Conservation (phyloP, 2,329 filamentous ascomycete species). For the Pseudogymnoascus sp. region DNA sequence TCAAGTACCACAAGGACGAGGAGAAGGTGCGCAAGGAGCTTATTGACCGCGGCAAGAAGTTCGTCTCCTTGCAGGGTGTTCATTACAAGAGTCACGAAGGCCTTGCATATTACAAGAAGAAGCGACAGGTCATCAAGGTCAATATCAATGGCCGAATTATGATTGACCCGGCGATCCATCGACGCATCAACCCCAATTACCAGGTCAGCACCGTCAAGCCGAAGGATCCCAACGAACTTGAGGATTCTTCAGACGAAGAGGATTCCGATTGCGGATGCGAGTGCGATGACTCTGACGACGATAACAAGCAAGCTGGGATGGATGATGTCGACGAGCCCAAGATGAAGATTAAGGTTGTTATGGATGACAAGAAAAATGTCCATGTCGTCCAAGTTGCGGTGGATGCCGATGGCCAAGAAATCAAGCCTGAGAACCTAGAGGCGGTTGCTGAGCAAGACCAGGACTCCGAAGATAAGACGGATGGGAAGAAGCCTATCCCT, state of each 20-base stretch:
- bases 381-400: slow-evolving; percentile 49
- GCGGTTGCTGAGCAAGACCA: slow-evolving; percentile 20
- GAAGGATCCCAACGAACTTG: slow-evolving; percentile 58
- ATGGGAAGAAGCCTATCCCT: slow-evolving; percentile 33
- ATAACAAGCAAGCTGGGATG: slow-evolving; percentile 27
- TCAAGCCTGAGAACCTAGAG: slow-evolving; percentile 43
- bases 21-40: slow-evolving; percentile 58
- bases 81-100: slow-evolving; percentile 79
- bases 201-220: slow-evolving; percentile 67
- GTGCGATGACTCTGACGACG: slow-evolving; percentile 37
- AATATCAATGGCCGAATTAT: slow-evolving; percentile 84
- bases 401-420: slow-evolving; percentile 49
- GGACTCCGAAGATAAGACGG: slow-evolving; percentile 25
- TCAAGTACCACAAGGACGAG: slow-evolving; percentile 73
- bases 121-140: slow-evolving; percentile 68
- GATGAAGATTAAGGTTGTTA: slow-evolving; percentile 32
- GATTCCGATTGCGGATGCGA: slow-evolving; percentile 38
- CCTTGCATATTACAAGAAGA: slow-evolving; percentile 78
- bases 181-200: slow-evolving; percentile 82
- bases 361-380: slow-evolving; percentile 44
- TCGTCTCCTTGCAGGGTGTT: slow-evolving; percentile 72
- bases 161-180: slow-evolving; percentile 77
- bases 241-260: slow-evolving; percentile 42
- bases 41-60: slow-evolving; percentile 77
- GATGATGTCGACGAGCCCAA: slow-evolving; percentile 28